Evolutionary conservation across 805 yeast genomes (phyloP).

Genomic region (Pichia scutulata): DNA sequence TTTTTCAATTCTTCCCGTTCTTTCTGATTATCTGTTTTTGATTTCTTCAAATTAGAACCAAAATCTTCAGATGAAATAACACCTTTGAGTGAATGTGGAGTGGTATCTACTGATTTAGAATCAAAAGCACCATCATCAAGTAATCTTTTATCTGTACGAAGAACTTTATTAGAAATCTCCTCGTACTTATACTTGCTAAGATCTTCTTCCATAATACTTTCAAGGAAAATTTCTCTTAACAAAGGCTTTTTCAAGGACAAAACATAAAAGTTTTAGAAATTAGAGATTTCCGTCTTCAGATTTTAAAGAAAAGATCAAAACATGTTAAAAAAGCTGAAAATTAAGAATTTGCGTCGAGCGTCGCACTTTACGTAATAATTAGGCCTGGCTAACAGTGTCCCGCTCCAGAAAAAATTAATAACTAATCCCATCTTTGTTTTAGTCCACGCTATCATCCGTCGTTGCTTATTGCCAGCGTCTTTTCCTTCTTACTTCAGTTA

Average conservation of each 20-base stretch:
- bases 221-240: neutral
- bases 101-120: constrained; percentile 42
- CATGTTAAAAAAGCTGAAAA: neutral
- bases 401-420: neutral
- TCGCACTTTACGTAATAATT: neutral
- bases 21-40: constrained; percentile 12
- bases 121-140: constrained; percentile 35
- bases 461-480: neutral
- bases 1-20: constrained; percentile 11
- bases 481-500: neutral
- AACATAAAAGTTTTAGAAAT: too few species aligned
- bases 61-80: constrained; percentile 59
- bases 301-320: neutral
- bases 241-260: neutral
- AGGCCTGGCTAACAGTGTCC: neutral
- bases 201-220: constrained; percentile 9
- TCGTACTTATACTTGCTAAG: constrained; percentile 44
- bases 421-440: neutral
- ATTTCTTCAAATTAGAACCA: constrained; percentile 34
- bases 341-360: neutral
- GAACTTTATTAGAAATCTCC: constrained; percentile 73
- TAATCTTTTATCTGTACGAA: constrained; percentile 48
- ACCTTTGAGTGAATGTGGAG: constrained; percentile 69
- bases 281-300: neutral
- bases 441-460: neutral